Evolutionary conservation across 2,329 filamentous ascomycete species (phyloP).

Genomic region (Rhinocladiella mackenziei): DNA sequence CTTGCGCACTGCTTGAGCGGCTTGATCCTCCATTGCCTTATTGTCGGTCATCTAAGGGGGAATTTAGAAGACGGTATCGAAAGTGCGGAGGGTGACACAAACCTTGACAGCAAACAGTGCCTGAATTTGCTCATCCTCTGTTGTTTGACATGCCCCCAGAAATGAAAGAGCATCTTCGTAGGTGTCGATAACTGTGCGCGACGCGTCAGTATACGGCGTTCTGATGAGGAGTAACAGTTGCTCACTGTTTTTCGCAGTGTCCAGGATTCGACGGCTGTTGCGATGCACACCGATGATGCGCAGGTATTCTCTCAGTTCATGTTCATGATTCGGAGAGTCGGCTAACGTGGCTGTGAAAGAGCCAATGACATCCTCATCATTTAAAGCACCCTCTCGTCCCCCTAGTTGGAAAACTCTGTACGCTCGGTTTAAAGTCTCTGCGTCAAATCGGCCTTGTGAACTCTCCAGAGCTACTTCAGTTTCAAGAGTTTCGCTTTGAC

Average conservation of each 20-base stretch:
- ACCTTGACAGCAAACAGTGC: constrained; percentile 57
- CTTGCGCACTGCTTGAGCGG: constrained; percentile 53
- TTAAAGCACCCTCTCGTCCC: constrained; percentile 44
- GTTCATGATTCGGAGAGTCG: constrained; percentile 53
- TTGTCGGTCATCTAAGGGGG: constrained; percentile 48
- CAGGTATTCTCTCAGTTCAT: constrained; percentile 54
- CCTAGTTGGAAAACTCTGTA: constrained; percentile 58
- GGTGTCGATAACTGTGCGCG: constrained; percentile 50
- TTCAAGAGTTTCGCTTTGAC: constrained; percentile 55
- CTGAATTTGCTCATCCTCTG: constrained; percentile 55
- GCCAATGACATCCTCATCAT: constrained; percentile 57
- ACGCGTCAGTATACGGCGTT: constrained; percentile 13
- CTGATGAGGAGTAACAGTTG: constrained; percentile 11
- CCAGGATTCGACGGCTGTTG: constrained; percentile 55
- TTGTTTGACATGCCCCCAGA: constrained; percentile 51
- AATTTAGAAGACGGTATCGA: background rate
- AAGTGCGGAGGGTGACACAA: constrained; percentile 2
- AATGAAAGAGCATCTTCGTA: constrained; percentile 61
- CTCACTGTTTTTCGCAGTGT: constrained; percentile 54
- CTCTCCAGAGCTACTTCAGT: constrained; percentile 55
- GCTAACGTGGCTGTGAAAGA: constrained; percentile 57
- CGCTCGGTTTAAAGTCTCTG: constrained; percentile 54
- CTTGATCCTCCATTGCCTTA: constrained; percentile 47
- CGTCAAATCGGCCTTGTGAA: constrained; percentile 55
- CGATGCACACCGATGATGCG: constrained; percentile 58